Base-by-base conservation (phyloP, 2,329 filamentous ascomycete genomes). In the Didymella exigua region DNA sequence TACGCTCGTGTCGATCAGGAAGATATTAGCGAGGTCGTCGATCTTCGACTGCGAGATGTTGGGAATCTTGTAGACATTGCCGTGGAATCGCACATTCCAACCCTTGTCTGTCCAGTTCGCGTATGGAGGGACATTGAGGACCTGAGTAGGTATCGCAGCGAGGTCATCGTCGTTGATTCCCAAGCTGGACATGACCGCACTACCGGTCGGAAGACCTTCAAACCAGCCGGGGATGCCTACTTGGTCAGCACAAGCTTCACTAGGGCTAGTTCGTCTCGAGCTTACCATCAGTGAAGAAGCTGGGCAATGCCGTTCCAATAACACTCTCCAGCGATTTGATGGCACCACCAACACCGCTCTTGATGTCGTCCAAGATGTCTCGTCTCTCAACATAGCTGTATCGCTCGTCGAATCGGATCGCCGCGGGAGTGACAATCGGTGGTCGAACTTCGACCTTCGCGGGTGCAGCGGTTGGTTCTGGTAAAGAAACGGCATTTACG, bases 61-160 rank as follows among this genome's bases (percentile, higher is more conserved):
- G 1, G 89, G 89, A 58, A 89, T 83, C 73, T 91, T 92, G 80
- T 87, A 93, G n/a, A 92, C 86, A 66, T 91, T 91, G 62, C 89
- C 90, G 61, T 89, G 89, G 59, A 92, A 84, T 24, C 89, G 82
- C 3, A 92, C 81, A 59, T 87, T 90, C 90, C 90, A 93, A 29
- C 88, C 88, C 54, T 85, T 75, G n/a, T 86, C 79, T 1, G 89
- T 92, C 86, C 88, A 93, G 60, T 93, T 93, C n/a, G 81, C 89
- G 10, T 79, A 80, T 2, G 78, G 79, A 11, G 88, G 88, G 8
- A 91, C 70, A 60, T 91, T 91, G 56, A 91, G 75, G 4, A 89
- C 88, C 58, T 89, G 82, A 0, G 88, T 90, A 0, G 89, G 89
- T 51, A 81, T 77, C 2, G 87, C 85, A 42, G 76, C 80, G 31